Evolutionary conservation across 2,329 filamentous ascomycete genomes (phyloP).

Genomic region (Karstenula rhodostoma): DNA sequence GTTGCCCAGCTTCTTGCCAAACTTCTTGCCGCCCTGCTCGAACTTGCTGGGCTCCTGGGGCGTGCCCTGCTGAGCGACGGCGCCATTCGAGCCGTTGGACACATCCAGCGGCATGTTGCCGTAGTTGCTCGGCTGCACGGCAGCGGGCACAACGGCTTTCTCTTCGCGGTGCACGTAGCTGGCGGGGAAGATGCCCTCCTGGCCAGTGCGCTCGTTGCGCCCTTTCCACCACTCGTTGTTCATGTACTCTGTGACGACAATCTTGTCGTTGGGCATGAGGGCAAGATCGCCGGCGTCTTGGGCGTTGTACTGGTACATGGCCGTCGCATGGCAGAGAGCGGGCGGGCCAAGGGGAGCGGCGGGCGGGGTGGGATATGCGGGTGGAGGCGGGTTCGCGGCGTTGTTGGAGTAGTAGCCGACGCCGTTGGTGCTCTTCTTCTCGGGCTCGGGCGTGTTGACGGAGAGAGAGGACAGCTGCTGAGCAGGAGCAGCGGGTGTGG

Average conservation of each 20-base stretch:
- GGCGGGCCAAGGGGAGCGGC: constrained; percentile 58
- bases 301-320: constrained; percentile 83
- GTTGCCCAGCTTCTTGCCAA: constrained; percentile 92
- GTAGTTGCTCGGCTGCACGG: constrained; percentile 66
- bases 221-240: constrained; percentile 98
- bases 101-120: constrained; percentile 79
- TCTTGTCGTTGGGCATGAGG: constrained; percentile 79
- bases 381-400: constrained; percentile 54
- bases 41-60: constrained; percentile 68
- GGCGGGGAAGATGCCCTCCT: constrained; percentile 94
- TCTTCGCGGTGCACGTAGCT: constrained; percentile 81
- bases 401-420: constrained; percentile 51
- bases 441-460: constrained; percentile 41
- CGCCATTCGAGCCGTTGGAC: constrained; percentile 49
- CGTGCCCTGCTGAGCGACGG: constrained; percentile 9
- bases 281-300: constrained; percentile 83
- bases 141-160: constrained; percentile 57
- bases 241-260: constrained; percentile 89
- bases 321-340: constrained; percentile 76
- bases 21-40: constrained; percentile 85
- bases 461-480: constrained; percentile 45
- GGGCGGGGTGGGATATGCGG: constrained; percentile 56
- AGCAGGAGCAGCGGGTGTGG: constrained; percentile 39
- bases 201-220: constrained; percentile 79
- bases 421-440: constrained; percentile 50